Evolutionary conservation across 2,329 filamentous ascomycete species (phyloP), one percentile per base, ranked within the genome.

Genomic region (Penicillium verrucosum): DNA sequence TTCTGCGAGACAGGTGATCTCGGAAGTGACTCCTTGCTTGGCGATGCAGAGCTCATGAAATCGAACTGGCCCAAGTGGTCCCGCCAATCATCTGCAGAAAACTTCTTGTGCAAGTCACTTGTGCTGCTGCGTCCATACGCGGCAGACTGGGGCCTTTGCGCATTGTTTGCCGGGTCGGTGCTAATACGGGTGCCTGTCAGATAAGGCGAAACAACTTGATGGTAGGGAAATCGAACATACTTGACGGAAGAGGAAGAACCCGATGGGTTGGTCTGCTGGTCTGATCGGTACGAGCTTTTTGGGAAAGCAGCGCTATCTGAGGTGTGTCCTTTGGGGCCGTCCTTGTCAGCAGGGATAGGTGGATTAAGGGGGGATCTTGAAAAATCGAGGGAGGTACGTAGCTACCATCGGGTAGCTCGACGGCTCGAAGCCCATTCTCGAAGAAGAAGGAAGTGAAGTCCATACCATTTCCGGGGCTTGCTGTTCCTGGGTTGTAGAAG

Each of bases 21-120:
- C 18, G 63, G 65, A 10, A 52, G 45, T 11, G 59, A 51, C 44
- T 68, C 65, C 51, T 65, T 68, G 12, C 61, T 63, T 18, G 57
- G 51, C 9, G 70, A 56, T 44, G 59, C 65, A 37, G 73, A 69
- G 5, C 66, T 67, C 38, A 78, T 73, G 54, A 75, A 73, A 18
- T 74, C 70, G 29, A 73, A 68, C 3, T 62, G 60, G 9, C 61
- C 56, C n/a, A 77, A 67, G 43, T 70, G 72, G 46, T 69, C 69
- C 46, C 72, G 68, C 75, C 75, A 78, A 21, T 75, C 74, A 12
- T 70, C 69, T 1, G 75, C 73, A 5, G 75, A 75, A 47, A 80
- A 80, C 44, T 71, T 71, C 32, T 73, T 73, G 29, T 71, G 71
- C 43, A 73, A 47, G 42, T 66, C 60, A 41, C 66, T 70, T 51